Conservation (phyloP, 441 rosid genomes). For the Biscutella laevigata region DNA sequence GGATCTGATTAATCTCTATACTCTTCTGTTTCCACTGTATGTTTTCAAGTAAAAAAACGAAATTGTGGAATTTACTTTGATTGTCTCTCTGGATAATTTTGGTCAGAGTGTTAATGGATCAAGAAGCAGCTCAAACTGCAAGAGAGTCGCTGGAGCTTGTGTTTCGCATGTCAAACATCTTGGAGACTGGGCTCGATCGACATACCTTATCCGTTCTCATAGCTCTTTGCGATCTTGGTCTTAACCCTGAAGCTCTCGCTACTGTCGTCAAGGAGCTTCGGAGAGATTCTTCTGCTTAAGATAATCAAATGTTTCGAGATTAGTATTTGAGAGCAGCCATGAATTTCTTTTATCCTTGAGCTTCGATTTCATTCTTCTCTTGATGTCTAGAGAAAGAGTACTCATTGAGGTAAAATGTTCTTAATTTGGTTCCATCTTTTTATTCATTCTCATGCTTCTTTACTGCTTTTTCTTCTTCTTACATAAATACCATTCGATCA, state of each 20-base stretch:
- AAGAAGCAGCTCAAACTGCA: constrained; percentile 51
- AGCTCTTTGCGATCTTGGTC: constrained; percentile 60
- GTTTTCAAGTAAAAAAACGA: too few species aligned
- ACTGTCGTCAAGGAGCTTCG: constrained; percentile 58
- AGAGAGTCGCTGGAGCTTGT: constrained; percentile 58
- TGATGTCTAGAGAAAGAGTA: too few species aligned
- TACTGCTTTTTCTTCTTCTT: too few species aligned
- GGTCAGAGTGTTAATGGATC: constrained; percentile 39
- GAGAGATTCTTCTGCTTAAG: constrained; percentile 14
- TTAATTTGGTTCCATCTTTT: too few species aligned
- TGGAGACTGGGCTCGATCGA: constrained; percentile 59
- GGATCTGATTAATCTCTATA: too few species aligned
- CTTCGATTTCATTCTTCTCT: too few species aligned
- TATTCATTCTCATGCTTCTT: too few species aligned
- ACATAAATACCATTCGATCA: too few species aligned
- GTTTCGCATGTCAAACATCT: constrained; percentile 61
- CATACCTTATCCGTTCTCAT: constrained; percentile 60
- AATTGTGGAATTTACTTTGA: neutral
- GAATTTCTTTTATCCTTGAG: too few species aligned
- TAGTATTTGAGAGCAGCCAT: too few species aligned
- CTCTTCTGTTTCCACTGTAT: too few species aligned
- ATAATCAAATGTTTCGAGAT: neutral
- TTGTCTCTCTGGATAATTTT: neutral
- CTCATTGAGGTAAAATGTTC: too few species aligned
- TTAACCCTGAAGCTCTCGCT: constrained; percentile 66